phyloP scores from a whole-genome alignment of 176 grass and related monocot genomes.

The Dactylis glomerata region DNA sequence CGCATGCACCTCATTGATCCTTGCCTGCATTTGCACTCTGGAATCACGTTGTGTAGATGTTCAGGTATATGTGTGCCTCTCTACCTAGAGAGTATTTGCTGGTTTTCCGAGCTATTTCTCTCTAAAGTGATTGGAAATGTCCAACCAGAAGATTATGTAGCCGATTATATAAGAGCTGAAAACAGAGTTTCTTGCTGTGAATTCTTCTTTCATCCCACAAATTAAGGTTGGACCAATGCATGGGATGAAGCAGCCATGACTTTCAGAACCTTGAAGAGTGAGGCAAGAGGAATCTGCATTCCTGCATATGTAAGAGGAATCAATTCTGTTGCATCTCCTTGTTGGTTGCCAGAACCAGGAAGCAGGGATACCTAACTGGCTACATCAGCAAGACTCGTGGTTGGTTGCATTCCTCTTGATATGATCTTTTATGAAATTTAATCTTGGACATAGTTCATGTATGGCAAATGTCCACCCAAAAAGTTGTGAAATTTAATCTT shows the following conservation, averaged over 20 bases:
- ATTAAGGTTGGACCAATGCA: neutral
- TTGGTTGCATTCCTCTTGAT: neutral
- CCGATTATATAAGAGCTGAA: too few species aligned
- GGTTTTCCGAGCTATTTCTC: neutral
- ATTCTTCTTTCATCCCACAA: neutral
- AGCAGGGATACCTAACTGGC: neutral
- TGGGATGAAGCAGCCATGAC: neutral
- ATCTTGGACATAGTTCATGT: neutral
- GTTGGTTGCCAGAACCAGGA: neutral
- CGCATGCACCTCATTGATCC: conserved; percentile 30
- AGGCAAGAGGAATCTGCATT: conserved; percentile 4
- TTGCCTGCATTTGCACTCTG: conserved; percentile 1
- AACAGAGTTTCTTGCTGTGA: neutral
- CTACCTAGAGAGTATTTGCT: neutral
- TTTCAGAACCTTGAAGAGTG: conserved; percentile 24
- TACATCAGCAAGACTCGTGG: neutral
- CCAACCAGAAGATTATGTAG: neutral
- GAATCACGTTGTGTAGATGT: conserved; percentile 4
- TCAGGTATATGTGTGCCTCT: neutral
- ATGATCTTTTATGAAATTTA: neutral
- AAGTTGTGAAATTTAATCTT: too few species aligned
- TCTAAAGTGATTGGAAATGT: neutral
- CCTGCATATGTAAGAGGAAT: neutral
- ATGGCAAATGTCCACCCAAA: neutral
- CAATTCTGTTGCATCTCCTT: conserved; percentile 12